Evolutionary conservation across 2,329 filamentous ascomycete species (phyloP).

Genomic region (Aspergillus brasiliensis): DNA sequence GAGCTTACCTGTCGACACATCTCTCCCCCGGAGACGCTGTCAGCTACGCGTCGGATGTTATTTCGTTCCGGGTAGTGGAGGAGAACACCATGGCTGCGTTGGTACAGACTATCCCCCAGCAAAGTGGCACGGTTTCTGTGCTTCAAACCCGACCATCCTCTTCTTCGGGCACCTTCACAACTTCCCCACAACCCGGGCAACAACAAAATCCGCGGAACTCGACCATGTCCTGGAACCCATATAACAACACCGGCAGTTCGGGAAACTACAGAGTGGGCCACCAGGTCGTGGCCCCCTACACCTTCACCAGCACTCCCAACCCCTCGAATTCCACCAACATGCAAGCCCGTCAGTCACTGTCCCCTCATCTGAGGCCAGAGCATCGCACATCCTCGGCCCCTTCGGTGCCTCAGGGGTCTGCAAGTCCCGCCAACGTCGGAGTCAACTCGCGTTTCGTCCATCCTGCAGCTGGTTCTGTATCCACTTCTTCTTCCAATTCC

Average conservation of each 20-base stretch:
- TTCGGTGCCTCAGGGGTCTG: slow-evolving; percentile 44
- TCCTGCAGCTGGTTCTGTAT: slow-evolving; percentile 56
- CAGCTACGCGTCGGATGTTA: slow-evolving; percentile 24
- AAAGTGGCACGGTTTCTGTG: slow-evolving; percentile 72
- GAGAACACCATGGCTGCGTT: slow-evolving; percentile 74
- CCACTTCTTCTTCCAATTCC: slow-evolving; percentile 54
- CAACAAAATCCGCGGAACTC: slow-evolving; percentile 44
- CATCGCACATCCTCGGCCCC: slow-evolving; percentile 59
- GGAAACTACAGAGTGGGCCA: slow-evolving; percentile 52
- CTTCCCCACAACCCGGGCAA: slow-evolving; percentile 34
- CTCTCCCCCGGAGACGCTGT: slow-evolving; percentile 19
- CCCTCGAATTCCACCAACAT: slow-evolving; percentile 55
- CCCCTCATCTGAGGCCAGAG: slow-evolving; percentile 59
- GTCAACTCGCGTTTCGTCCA: slow-evolving; percentile 42
- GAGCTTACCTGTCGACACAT: slow-evolving; percentile 13
- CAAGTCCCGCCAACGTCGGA: slow-evolving; percentile 32
- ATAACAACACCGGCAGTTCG: slow-evolving; percentile 41
- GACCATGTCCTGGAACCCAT: slow-evolving; percentile 45
- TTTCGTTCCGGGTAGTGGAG: slow-evolving; percentile 21
- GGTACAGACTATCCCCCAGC: slow-evolving; percentile 78
- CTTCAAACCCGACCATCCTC: slow-evolving; percentile 73
- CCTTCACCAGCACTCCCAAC: slow-evolving; percentile 71
- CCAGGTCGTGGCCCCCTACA: slow-evolving; percentile 74
- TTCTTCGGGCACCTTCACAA: slow-evolving; percentile 59
- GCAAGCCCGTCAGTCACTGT: slow-evolving; percentile 57